These are phyloP conservation scores for Kwoniella newhampshirensis DNA, from an alignment of 768 basidiomycete species.

Conservation along the genomic window DNA sequence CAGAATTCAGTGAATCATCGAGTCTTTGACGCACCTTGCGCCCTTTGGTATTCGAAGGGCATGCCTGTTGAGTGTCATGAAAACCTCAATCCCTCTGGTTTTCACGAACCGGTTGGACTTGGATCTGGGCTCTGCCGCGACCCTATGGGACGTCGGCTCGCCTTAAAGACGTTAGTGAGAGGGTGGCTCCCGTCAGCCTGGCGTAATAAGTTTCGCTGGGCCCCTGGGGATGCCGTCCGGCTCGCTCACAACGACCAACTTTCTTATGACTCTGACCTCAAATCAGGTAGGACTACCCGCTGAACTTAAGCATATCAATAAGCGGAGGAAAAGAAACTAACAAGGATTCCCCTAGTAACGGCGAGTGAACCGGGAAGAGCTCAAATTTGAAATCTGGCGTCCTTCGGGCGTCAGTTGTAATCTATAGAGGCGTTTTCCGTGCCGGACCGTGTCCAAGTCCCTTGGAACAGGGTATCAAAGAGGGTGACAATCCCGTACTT, in stretches of 20 bases:
- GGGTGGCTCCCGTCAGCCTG: constrained; percentile 31
- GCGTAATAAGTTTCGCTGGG: constrained; percentile 59
- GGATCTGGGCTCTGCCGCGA: constrained; percentile 39
- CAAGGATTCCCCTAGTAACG: constrained; percentile 85
- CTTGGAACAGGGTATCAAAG: constrained; percentile 72
- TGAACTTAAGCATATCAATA: constrained; percentile 88
- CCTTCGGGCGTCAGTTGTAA: constrained; percentile 67
- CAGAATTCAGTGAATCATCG: constrained; percentile 79
- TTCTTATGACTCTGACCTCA: constrained; percentile 61
- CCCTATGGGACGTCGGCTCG: constrained; percentile 24
- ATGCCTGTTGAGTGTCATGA: constrained; percentile 65
- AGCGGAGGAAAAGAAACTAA: constrained; percentile 90
- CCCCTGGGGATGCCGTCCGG: constrained; percentile 40
- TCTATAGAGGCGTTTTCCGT: constrained; percentile 73
- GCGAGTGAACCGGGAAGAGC: constrained; percentile 81
- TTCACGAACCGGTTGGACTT: constrained; percentile 17
- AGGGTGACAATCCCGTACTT: constrained; percentile 58
- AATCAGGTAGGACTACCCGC: constrained; percentile 80
- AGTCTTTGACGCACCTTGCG: constrained; percentile 80
- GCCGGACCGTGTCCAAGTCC: constrained; percentile 73
- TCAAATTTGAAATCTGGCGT: constrained; percentile 78
- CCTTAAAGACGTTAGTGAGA: constrained; percentile 46
- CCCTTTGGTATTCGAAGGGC: constrained; percentile 71
- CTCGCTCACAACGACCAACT: constrained; percentile 57
- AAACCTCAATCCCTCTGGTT: constrained; percentile 41